phyloP scores from a whole-genome alignment of 2,329 filamentous ascomycete genomes.

The Paraphaeosphaeria minitans region DNA sequence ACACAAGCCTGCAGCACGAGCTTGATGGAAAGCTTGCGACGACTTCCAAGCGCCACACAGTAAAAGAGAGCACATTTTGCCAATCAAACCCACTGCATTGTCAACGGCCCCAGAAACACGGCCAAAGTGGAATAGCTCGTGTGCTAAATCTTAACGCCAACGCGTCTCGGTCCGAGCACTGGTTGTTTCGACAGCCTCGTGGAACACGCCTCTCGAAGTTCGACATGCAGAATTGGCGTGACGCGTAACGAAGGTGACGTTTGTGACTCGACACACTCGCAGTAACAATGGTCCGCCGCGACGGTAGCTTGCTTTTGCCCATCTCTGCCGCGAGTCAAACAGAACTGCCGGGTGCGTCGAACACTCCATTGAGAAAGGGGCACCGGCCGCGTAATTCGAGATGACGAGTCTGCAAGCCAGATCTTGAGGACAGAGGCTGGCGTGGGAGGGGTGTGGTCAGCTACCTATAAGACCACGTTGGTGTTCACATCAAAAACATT shows the following conservation, averaged over 20 bases:
- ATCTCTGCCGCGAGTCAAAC: constrained; percentile 13
- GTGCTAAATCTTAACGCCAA: neutral
- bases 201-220: constrained; percentile 16
- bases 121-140: neutral
- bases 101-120: neutral
- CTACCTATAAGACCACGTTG: constrained; percentile 10
- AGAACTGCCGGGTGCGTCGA: constrained; percentile 12
- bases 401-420: constrained; percentile 12
- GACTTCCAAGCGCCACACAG: constrained; percentile 8
- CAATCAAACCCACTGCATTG: neutral
- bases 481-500: neutral
- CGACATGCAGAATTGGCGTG: constrained; percentile 3
- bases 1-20: constrained; percentile 7
- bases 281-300: neutral
- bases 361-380: constrained; percentile 7
- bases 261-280: constrained; percentile 9
- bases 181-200: constrained; percentile 21
- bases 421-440: constrained; percentile 10
- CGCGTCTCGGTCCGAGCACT: constrained; percentile 9
- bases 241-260: constrained; percentile 9
- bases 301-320: neutral
- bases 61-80: neutral
- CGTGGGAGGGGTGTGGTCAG: neutral
- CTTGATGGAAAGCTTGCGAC: constrained; percentile 11
- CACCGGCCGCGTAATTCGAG: constrained; percentile 17